Conservation (phyloP, 2,329 filamentous ascomycete genomes). For the Colletotrichum abscissum region DNA sequence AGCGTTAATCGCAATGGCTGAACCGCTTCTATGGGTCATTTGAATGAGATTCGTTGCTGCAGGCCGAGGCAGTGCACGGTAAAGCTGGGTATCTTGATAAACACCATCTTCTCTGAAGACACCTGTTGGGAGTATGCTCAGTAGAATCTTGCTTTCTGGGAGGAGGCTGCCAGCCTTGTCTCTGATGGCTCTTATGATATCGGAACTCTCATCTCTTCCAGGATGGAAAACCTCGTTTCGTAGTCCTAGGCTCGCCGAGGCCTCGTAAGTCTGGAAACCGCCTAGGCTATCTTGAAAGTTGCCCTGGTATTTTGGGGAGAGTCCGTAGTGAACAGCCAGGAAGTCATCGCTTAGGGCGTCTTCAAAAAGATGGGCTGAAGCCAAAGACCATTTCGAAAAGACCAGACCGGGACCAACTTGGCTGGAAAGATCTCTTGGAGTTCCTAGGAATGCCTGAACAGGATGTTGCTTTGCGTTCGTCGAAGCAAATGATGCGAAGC, state of each 20-base stretch:
- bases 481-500: slow-evolving; percentile 76
- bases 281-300: slow-evolving; percentile 98
- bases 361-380: slow-evolving; percentile 89
- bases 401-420: slow-evolving; percentile 79
- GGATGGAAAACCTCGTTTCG: slow-evolving; percentile 92
- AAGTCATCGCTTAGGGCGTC: slow-evolving; percentile 91
- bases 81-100: slow-evolving; percentile 80
- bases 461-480: slow-evolving; percentile 69
- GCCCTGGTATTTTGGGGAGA: slow-evolving; percentile 91
- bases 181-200: slow-evolving; percentile 89
- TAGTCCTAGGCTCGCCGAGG: slow-evolving; percentile 89
- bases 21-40: slow-evolving; percentile 78
- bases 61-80: slow-evolving; percentile 79
- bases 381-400: slow-evolving; percentile 86
- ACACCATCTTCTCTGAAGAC: slow-evolving; percentile 85
- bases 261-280: slow-evolving; percentile 95
- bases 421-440: slow-evolving; percentile 86
- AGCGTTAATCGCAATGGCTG: slow-evolving; percentile 87
- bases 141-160: slow-evolving; percentile 81
- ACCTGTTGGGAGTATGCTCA: slow-evolving; percentile 85
- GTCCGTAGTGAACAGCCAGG: slow-evolving; percentile 87
- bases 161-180: slow-evolving; percentile 85
- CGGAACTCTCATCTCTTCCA: slow-evolving; percentile 89
- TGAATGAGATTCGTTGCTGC: slow-evolving; percentile 76
- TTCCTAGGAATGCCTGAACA: slow-evolving; percentile 93